A percentile compares a stretch with the other conserved stretches of the same genome.
phyloP scores from a whole-genome alignment of 2,329 filamentous ascomycete genomes.

The Fusarium graminum region DNA sequence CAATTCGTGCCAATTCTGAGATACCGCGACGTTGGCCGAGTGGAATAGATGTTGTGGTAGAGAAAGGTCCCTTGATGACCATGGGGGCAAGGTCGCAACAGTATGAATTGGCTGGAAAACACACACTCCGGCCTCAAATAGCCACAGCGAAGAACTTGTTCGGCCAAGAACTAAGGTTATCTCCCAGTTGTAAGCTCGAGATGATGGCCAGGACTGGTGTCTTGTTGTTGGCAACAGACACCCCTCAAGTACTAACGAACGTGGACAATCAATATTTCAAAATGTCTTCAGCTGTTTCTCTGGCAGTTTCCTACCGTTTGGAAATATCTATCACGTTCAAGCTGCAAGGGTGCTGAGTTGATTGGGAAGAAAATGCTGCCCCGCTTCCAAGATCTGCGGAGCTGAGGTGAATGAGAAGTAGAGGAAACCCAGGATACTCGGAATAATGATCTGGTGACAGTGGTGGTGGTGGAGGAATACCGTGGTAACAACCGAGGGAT shows the following conservation, averaged over 20 bases:
- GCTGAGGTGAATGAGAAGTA: slow-evolving; percentile 38
- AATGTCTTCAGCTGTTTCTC: slow-evolving; percentile 2
- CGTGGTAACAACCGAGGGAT: slow-evolving; percentile 31
- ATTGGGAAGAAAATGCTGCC: slow-evolving; percentile 35
- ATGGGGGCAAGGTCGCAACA: slow-evolving; percentile 60
- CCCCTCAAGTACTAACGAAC: slow-evolving; percentile 7
- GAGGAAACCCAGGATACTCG: slow-evolving; percentile 24
- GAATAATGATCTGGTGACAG: slow-evolving; percentile 25
- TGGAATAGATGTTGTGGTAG: slow-evolving; percentile 59
- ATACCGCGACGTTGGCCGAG: slow-evolving; percentile 71
- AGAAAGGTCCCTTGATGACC: slow-evolving; percentile 63
- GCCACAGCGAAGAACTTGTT: slow-evolving; percentile 23
- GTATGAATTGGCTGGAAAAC: slow-evolving; percentile 37
- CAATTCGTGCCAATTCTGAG: slow-evolving; percentile 67
- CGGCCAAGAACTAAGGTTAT: slow-evolving; percentile 4
- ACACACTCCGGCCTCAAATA: slow-evolving; percentile 32
- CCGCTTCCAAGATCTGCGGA: slow-evolving; percentile 44
- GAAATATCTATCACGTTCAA: slow-evolving; percentile 20
- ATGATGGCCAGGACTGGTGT: slow-evolving; percentile 12
- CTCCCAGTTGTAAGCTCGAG: slow-evolving; percentile 15
- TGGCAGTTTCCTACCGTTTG: slow-evolving; percentile 16
- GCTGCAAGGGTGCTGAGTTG: slow-evolving; percentile 30
- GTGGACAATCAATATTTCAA: slow-evolving; percentile 2
- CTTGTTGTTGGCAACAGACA: slow-evolving; percentile 20
- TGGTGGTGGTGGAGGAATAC: slow-evolving; percentile 21